Percentiles rank a stretch among this genome's conserved stretches.
Evolutionary conservation across 495 filamentous ascomycete genomes (phyloP).

Genomic region (Extremus antarcticus): DNA sequence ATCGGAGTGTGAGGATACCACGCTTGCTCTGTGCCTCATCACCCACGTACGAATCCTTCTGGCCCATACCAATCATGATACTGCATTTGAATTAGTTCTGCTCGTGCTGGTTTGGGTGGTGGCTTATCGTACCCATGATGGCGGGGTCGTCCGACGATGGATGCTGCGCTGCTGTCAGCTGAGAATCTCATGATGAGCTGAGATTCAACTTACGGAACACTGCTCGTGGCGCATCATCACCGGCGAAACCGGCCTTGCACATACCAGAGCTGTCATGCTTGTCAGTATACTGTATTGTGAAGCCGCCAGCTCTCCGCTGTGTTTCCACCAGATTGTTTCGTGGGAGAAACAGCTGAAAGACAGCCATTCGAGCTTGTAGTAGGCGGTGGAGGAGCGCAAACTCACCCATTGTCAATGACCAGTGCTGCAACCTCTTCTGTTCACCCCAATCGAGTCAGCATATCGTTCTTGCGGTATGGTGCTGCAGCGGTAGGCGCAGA

Average conservation of each 20-base stretch:
- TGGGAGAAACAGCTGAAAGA: not conserved
- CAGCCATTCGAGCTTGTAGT: not conserved
- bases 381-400: not conserved
- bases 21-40: conserved; percentile 99
- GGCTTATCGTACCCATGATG: conserved; percentile 84
- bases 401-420: conserved; percentile 99
- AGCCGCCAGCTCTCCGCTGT: not conserved
- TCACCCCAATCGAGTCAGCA: conserved; percentile 45
- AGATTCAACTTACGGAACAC: conserved; percentile 91
- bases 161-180: conserved; percentile 49
- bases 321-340: not conserved
- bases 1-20: conserved; percentile 98
- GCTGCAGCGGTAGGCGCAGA: not conserved
- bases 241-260: conserved; percentile 99
- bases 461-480: conserved; percentile 7
- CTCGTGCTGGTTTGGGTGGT: conserved; percentile 13
- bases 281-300: conserved; percentile 7
- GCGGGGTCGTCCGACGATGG: conserved; percentile 97
- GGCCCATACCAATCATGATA: conserved; percentile 99
- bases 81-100: conserved; percentile 42
- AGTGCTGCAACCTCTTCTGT: conserved; percentile 99
- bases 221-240: conserved; percentile 98
- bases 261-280: conserved; percentile 80
- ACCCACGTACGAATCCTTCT: conserved; percentile 99
- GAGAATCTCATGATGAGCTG: not conserved